Evolutionary conservation across 2,329 filamentous ascomycete genomes (phyloP), one percentile per base, ranked within the genome.

Genomic region (Ophiocordyceps sinensis): DNA sequence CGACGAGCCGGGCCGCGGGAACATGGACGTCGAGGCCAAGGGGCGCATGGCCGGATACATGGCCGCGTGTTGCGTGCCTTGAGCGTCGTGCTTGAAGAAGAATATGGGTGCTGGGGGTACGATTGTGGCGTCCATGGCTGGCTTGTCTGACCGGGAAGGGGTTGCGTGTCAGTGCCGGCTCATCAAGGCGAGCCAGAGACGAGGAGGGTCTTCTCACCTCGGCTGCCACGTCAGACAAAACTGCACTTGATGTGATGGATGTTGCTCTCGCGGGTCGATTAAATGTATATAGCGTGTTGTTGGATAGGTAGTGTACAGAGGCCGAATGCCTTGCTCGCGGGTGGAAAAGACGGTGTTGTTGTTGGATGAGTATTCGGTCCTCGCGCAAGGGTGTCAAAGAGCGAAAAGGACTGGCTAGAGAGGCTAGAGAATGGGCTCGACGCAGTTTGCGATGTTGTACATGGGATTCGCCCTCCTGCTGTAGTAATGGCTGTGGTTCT

Each of bases 51-150:
- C 59, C 44, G 70, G 71, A 52, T 71, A 75, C 58, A 75, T 66
- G 47, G 62, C 30, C 23, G 42, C 37, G 34, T 40, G 34, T 14
- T 44, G 43, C 39, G 87, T 82, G 47, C 77, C 69, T 60, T 76
- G 79, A 48, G 80, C 72, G 52, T 91, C 84, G 49, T 82, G 78
- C 54, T 77, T 81, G 69, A 89, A 94, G 71, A 88, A 91, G 73
- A 84, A 88, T 70, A 87, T 93, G 44, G 83, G 70, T 49, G 72
- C 61, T 61, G 73, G 76, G 54, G 63, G 56, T 65, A 74, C 70
- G 65, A 73, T 66, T 48, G 60, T 69, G 53, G 74, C 62, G 56
- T 85, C 81, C 82, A 86, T 86, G 67, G 64, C 62, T 58, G 52
- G 48, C 51, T 49, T 53, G 38, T 35, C 29, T 21, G 36, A 26